These are phyloP conservation scores for Mycosarcoma maydis DNA, from an alignment of 1,284 basidiomycete species.

Conservation along the genomic window DNA sequence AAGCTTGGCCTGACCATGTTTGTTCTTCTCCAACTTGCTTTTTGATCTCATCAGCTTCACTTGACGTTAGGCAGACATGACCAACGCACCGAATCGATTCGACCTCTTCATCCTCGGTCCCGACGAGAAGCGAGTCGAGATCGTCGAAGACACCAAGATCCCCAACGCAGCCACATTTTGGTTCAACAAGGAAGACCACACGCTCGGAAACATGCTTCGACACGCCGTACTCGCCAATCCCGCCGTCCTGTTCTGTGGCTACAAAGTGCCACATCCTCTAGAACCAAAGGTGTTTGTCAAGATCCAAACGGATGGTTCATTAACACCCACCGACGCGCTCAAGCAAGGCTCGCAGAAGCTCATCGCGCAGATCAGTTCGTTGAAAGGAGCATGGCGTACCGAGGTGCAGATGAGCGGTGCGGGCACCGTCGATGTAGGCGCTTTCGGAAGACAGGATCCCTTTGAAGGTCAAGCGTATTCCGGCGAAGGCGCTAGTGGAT, in stretches of 20 bases:
- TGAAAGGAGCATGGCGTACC: slow-evolving; percentile 70
- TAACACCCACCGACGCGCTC: slow-evolving; percentile 83
- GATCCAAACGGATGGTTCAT: slow-evolving; percentile 89
- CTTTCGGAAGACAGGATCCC: slow-evolving; percentile 30
- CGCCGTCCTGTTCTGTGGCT: slow-evolving; percentile 85
- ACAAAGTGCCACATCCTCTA: slow-evolving; percentile 95
- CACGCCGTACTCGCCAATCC: slow-evolving; percentile 69
- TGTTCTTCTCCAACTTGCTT: too few species aligned
- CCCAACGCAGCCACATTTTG: slow-evolving; percentile 95
- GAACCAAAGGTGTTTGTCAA: slow-evolving; percentile 93
- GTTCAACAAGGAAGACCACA: slow-evolving; percentile 96
- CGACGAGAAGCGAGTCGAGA: slow-evolving; percentile 88
- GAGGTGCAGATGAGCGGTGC: slow-evolving; percentile 68
- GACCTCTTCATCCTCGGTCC: slow-evolving; percentile 91
- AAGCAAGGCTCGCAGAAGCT: slow-evolving; percentile 85
- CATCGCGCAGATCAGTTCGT: slow-evolving; percentile 76
- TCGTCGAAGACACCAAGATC: slow-evolving; percentile 94
- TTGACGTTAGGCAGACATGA: slow-evolving; percentile 49
- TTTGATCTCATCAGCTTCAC: too few species aligned
- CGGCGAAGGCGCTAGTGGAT: slow-evolving; percentile 33
- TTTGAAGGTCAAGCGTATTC: slow-evolving; percentile 40
- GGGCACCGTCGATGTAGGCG: slow-evolving; percentile 41
- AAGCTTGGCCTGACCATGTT: not conserved
- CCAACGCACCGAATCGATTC: slow-evolving; percentile 88
- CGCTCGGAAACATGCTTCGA: slow-evolving; percentile 92